These are phyloP conservation scores for Murraya paniculata DNA, from an alignment of 345 rosid genomes.

Conservation along the genomic window DNA sequence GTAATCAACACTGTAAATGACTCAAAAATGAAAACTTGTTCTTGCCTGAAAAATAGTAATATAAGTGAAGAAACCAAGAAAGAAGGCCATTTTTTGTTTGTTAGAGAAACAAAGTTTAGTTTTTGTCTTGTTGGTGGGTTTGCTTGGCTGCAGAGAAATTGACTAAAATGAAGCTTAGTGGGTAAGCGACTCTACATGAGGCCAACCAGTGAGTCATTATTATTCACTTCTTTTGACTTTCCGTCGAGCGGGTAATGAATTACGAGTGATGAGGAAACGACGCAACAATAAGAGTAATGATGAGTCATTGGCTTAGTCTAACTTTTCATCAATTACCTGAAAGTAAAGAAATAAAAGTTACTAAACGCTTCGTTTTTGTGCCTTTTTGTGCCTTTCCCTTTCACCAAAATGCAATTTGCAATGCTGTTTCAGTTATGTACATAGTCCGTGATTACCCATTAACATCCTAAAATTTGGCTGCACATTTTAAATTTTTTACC, in stretches of 20 bases:
- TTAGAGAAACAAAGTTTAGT: not conserved
- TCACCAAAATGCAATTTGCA: not conserved
- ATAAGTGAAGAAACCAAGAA: conserved; percentile 14
- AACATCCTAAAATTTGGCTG: too few species aligned
- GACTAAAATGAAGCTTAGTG: not conserved
- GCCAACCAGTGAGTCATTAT: not conserved
- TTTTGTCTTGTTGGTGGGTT: not conserved
- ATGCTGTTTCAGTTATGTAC: too few species aligned
- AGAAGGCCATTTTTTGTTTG: conserved; percentile 20
- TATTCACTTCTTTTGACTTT: not conserved
- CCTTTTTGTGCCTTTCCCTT: not conserved
- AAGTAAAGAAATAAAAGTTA: too few species aligned
- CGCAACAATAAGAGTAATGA: conserved; percentile 2
- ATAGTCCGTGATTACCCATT: too few species aligned
- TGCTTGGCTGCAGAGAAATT: not conserved
- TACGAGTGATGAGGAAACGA: conserved; percentile 19
- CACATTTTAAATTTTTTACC: too few species aligned
- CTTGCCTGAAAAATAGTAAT: conserved; percentile 38
- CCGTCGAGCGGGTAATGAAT: not conserved
- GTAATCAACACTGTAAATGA: not conserved
- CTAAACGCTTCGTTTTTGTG: not conserved
- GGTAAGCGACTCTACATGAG: not conserved
- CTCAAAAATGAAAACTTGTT: not conserved
- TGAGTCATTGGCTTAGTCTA: not conserved
- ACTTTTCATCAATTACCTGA: not conserved